Evolutionary conservation across 305 asterid genomes (phyloP).

Genomic region (Fraxinus velutina): DNA sequence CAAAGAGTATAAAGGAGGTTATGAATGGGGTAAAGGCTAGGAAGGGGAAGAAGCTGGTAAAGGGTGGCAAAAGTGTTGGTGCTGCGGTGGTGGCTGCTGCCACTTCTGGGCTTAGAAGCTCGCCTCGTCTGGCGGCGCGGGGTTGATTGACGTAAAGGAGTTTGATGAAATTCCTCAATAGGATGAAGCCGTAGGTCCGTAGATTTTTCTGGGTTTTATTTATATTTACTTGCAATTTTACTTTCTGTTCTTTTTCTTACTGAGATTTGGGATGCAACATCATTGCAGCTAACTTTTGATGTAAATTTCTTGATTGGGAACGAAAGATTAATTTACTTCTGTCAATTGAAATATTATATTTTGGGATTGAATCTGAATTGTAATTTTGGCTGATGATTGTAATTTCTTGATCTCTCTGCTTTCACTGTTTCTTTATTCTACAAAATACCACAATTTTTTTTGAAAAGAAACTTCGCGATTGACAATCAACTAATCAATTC

Average conservation of each 20-base stretch:
- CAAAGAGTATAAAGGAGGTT: conserved; percentile 32
- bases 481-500: neutral
- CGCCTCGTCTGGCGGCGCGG: neutral
- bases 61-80: conserved; percentile 26
- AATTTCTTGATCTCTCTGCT: neutral
- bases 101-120: neutral
- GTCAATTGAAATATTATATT: neutral
- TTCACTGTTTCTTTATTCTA: neutral
- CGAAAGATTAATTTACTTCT: neutral
- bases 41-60: conserved; percentile 26
- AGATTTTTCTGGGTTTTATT: neutral
- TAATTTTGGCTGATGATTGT: neutral
- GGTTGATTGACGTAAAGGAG: conserved; percentile 20
- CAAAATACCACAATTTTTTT: neutral
- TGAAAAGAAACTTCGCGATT: neutral
- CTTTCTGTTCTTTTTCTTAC: neutral
- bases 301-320: neutral
- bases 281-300: neutral
- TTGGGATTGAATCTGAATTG: neutral
- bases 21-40: conserved; percentile 13
- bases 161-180: neutral
- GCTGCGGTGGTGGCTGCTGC: conserved; percentile 25
- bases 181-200: conserved; percentile 4
- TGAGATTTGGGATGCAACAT: neutral
- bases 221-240: neutral